Base-by-base conservation (phyloP, 345 rosid species). In the Hypericum androsaemum region DNA sequence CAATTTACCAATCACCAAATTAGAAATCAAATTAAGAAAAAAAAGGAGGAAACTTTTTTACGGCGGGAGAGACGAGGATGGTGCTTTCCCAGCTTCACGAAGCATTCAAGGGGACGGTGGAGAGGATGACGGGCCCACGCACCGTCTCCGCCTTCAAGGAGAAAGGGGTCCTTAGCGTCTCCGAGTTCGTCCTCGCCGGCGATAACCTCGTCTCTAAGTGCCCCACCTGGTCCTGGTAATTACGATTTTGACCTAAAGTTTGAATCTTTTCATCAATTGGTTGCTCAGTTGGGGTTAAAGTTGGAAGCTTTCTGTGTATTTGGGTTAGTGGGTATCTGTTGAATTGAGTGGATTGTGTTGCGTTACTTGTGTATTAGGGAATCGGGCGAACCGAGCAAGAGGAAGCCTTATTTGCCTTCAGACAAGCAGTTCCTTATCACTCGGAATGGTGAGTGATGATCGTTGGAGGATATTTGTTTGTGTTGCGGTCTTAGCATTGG, bases 221-320 rank as follows among this genome's bases (percentile, higher is more conserved):
- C 70, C 99, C 99, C 13, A 92, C 99, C 59, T 88, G 99, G 99
- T 92, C 97, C 32, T 92, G 99, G 99, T 88, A 73, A 50, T 28
- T 37, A 47, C 8, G 37, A 10, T 13, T 59, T 38, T n/a, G 16
- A 0, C 36, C 28, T 7, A 44, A 22, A 22, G 32, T 4, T 22
- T 22, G 32, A 22, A 22, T 22, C 32, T 22, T 22, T 22, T 22
- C 32, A 1, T 22, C 32, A 1, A 1, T 22, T 1, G 32, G 32
- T 22, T 22, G 4, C 32, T 22, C 32, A 22, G 4, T 22, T 22
- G 32, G 32, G 32, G 32, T 22, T 22, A 22, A 22, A 22, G 32
- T 22, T 22, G 32, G 32, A 22, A 22, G 32, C 32, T 22, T 22
- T 22, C 4, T 22, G n/a, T n/a, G n/a, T n/a, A n/a, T n/a, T n/a